Evolutionary conservation across 805 yeast genomes (phyloP).

Genomic region (Ascoidea tarda): DNA sequence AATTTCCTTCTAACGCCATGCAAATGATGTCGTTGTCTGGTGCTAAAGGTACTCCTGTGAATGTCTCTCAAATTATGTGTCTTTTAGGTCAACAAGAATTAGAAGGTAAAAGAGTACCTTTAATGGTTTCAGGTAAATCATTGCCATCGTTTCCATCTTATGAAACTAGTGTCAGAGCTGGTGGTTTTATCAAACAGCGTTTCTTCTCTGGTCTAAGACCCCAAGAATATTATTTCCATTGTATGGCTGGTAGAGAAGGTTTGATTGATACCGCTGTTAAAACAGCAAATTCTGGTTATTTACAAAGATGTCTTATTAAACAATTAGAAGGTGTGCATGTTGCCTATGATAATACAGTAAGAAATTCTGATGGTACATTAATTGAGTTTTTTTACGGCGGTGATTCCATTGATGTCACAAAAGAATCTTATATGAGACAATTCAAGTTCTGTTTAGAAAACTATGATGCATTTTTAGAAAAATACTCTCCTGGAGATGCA

Average conservation of each 20-base stretch:
- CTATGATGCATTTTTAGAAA: conserved; percentile 71
- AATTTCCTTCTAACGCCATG: conserved; percentile 93
- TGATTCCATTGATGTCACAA: conserved; percentile 87
- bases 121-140: conserved; percentile 97
- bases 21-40: conserved; percentile 99
- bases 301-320: conserved; percentile 96
- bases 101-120: conserved; percentile 99
- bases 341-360: conserved; percentile 85
- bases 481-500: conserved; percentile 72
- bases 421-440: conserved; percentile 87
- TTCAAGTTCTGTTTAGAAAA: conserved; percentile 89
- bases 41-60: conserved; percentile 97
- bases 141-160: conserved; percentile 92
- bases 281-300: conserved; percentile 94
- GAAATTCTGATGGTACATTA: conserved; percentile 91
- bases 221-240: conserved; percentile 98
- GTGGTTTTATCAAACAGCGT: conserved; percentile 94
- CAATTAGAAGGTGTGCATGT: conserved; percentile 96
- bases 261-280: conserved; percentile 98
- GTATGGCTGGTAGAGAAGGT: conserved; percentile 99
- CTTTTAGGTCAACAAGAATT: conserved; percentile 96
- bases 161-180: conserved; percentile 96
- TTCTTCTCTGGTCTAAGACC: conserved; percentile 97
- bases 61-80: conserved; percentile 99
- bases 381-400: conserved; percentile 97